Base-by-base conservation (phyloP, 192 early-diverging fungal species). In the Backusella sp. region DNA sequence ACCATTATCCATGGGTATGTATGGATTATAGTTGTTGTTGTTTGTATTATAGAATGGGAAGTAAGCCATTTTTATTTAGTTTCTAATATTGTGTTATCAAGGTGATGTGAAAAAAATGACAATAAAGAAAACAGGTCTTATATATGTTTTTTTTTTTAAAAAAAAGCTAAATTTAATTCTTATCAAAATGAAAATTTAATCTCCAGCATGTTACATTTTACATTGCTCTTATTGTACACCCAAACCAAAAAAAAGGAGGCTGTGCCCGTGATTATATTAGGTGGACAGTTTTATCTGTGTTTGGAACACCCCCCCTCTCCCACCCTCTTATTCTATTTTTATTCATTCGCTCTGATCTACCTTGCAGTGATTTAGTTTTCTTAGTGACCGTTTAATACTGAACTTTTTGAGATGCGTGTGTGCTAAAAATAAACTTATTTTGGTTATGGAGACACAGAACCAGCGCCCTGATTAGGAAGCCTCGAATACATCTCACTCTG, bases 301-400 rank as follows among this genome's bases (percentile, higher is more conserved):
- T 59, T 59, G 56, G 56, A 26, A 14, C 56, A 9, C 56, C 52
- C 53, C 53, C 53, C 53, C 26, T 28, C 28, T 28, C 56, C 56
- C 26, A 28, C 56, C 4, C 26, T 23, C 53, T 59, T 12, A 28
- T 62, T 62, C 56, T 62, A 62, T 62, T 62, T 62, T 62, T 62
- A 62, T 62, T 62, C 56, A 59, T 59, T 59, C 56, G 56, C 23
- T 62, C 12, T 62, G 56, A 62, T 62, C 56, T 62, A 62, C 56
- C 9, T 28, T 62, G 56, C 56, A 62, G 56, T 62, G 23, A 56
- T 44, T 23, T 56, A 21, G 56, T 26, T 62, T 62, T 28, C 56
- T 62, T 62, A 62, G 56, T 62, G 56, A 11, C 56, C 12, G 56
- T 28, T 62, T 62, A 62, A 28, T 28, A 62, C 21, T 62, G 19